Evolutionary conservation across 805 yeast species (phyloP).

Genomic region (Scheffersomyces coipomensis): DNA sequence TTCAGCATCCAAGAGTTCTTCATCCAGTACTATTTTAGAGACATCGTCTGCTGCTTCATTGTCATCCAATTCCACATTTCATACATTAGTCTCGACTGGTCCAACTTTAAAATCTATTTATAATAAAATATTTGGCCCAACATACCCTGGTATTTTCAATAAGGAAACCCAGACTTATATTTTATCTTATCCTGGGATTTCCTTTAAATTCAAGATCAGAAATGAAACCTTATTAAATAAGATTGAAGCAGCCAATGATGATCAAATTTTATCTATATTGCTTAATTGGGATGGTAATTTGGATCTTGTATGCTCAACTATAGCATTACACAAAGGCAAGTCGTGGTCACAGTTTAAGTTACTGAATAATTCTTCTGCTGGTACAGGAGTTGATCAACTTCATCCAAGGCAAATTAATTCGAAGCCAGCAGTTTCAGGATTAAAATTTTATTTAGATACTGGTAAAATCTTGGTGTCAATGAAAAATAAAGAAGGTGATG

Average conservation of each 20-base stretch:
- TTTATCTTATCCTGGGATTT: constrained; percentile 56
- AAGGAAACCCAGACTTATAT: constrained; percentile 29
- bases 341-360: constrained; percentile 18
- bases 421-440: constrained; percentile 6
- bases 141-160: constrained; percentile 51
- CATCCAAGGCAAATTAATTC: neutral
- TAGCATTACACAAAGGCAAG: constrained; percentile 40
- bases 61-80: constrained; percentile 3
- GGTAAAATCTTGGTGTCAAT: constrained; percentile 22
- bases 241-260: constrained; percentile 13
- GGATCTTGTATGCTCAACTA: constrained; percentile 35
- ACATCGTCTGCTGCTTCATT: constrained; percentile 1
- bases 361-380: neutral
- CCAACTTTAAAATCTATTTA: constrained; percentile 42
- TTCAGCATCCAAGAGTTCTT: constrained; percentile 10
- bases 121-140: constrained; percentile 60
- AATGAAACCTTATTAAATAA: constrained; percentile 15
- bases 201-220: constrained; percentile 43
- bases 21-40: constrained; percentile 5
- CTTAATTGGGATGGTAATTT: constrained; percentile 29
- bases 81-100: constrained; percentile 5
- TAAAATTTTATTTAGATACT: constrained; percentile 16
- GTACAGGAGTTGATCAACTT: neutral
- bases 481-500: neutral
- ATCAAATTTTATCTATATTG: constrained; percentile 24